Base-by-base conservation (phyloP, 805 yeast species). In the Metschnikowia similis region DNA sequence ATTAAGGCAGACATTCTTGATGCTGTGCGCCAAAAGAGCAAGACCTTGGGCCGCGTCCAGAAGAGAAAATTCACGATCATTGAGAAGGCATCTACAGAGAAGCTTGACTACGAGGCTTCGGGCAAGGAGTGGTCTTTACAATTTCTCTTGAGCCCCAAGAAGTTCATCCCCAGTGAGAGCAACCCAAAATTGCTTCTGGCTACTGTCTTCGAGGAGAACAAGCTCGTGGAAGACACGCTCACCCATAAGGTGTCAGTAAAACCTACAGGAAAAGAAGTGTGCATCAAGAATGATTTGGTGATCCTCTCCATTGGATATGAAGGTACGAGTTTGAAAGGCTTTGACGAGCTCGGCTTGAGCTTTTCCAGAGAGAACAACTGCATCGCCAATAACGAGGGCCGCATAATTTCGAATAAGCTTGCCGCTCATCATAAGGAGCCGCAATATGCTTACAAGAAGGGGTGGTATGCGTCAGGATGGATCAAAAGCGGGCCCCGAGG, bases 391-490 rank as follows among this genome's bases (percentile, higher is more conserved):
- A 61, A 66, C 35, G 66, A 61, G 13, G 77, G 77, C 5, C 64
- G 76, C 36, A 51, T 71, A 7, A 43, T 57, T 10, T 43, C 35
- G 13, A 50, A 62, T 31, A 32, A 36, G 29, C 45, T 61, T 7
- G 40, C 45, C 2, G 49, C 59, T 7, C 53, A 52, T 47, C 58
- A 54, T 32, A 52, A 35, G 10, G 38, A 56, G 53, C 35, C 58
- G 64, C 54, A 56, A 26, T 48, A 56, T 8, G 29, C 69, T 62
- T 62, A 59, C 40, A 56, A 63, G 41, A 61, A 61, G 2, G 85
- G 89, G 0, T 69, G 89, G 51, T 92, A 90, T 58, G 83, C 87
- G 2, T 73, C 90, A 8, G 99, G 99, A 0, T 94, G 99, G 99
- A 84, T 90, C 42, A 82, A 86, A 49, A 83, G 80, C 46, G 96